Evolutionary conservation across 208 protist species (phyloP).

Genomic region (Wallacemonas collosoma): DNA sequence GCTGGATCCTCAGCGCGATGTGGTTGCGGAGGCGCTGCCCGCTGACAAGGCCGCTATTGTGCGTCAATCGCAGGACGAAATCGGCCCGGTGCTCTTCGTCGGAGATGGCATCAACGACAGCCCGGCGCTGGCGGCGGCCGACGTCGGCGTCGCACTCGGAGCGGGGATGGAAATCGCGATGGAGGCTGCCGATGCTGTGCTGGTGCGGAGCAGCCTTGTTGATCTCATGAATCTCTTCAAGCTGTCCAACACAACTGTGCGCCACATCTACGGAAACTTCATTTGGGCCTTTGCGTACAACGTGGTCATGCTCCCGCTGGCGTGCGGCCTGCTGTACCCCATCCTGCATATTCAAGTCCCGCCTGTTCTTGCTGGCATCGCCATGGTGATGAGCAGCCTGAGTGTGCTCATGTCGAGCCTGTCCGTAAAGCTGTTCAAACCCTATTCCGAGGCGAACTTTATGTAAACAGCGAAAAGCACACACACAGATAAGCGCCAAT

Average conservation of each 20-base stretch:
- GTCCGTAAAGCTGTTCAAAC: slow-evolving; percentile 68
- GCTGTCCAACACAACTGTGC: slow-evolving; percentile 70
- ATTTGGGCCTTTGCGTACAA: slow-evolving; percentile 91
- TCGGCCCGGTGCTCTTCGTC: slow-evolving; percentile 74
- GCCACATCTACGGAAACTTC: slow-evolving; percentile 88
- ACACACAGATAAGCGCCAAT: no score
- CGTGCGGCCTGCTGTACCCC: slow-evolving; percentile 77
- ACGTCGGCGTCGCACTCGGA: slow-evolving; percentile 89
- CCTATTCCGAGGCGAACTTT: slow-evolving; percentile 40
- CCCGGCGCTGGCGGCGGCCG: slow-evolving; percentile 80
- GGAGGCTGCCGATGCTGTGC: slow-evolving; percentile 83
- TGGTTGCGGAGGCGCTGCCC: slow-evolving; percentile 85
- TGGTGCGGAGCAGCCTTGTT: slow-evolving; percentile 73
- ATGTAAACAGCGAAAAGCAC: neutral
- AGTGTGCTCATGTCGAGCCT: slow-evolving; percentile 79
- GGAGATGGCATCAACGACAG: slow-evolving; percentile 93
- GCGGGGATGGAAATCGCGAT: slow-evolving; percentile 84
- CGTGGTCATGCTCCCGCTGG: slow-evolving; percentile 81
- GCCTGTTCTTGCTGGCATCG: slow-evolving; percentile 66
- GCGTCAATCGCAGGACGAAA: slow-evolving; percentile 52
- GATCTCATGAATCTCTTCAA: slow-evolving; percentile 68
- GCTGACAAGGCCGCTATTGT: slow-evolving; percentile 84
- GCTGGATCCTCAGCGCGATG: slow-evolving; percentile 53
- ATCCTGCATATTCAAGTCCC: slow-evolving; percentile 64
- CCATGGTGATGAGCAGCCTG: slow-evolving; percentile 84